Base-by-base conservation (phyloP, 345 rosid genomes). In the Rhizophora apiculata region DNA sequence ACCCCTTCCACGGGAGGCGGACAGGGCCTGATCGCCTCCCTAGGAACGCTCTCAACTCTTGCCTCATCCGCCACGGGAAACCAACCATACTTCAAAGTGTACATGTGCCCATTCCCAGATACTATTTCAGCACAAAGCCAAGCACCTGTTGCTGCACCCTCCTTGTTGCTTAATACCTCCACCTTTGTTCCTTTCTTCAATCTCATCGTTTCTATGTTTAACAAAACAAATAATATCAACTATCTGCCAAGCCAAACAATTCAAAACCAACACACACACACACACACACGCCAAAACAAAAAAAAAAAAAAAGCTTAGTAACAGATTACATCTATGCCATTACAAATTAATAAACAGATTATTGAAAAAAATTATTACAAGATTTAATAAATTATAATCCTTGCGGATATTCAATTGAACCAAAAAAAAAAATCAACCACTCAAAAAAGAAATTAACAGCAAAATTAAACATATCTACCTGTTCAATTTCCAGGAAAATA, bases 61-160 rank as follows among this genome's bases (percentile, higher is more conserved):
- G 15, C 52, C 51, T 76, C 72, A 0, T 27, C 63, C 1, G 22
- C 21, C 64, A 60, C 20, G 0, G 55, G 68, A 61, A 59, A 70
- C 37, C 77, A 55, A 49, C 72, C 77, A 46, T 81, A 85, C 72
- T 71, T 76, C 52, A 89, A 83, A 18, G 21, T 30, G 69, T 86
- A 84, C 0, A 77, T 85, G 52, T 76, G 92, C 30, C 92, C 96
- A 73, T 86, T 83, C 13, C 91, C 88, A 1, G 87, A 82, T 3
- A 83, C 66, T 51, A 91, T 77, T 75, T 84, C 90, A 0, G 87
- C 91, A 56, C 79, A 74, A 30, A 69, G 75, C 97, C 93, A 92
- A 1, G 78, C 79, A 10, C 90, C 90, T 8, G 78, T 73, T 1
- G 86, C 53, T 1, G 86, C 53, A 20, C 71, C 76, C 67, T 82